phyloP scores from a whole-genome alignment of 495 filamentous ascomycete genomes.

The Penicillium pancosmium region DNA sequence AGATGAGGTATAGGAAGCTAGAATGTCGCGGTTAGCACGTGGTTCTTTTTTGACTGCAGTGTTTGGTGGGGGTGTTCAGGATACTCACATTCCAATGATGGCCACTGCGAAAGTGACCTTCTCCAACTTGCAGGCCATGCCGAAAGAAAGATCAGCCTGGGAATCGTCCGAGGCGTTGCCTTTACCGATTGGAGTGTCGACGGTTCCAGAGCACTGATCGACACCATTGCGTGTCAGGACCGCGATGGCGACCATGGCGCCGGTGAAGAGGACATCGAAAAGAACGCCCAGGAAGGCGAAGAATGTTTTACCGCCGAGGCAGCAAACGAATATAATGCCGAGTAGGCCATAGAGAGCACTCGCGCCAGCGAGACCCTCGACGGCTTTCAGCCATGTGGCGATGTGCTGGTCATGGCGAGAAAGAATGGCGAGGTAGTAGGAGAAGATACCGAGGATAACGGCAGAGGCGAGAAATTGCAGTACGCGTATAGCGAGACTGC shows the following conservation, averaged over 20 bases:
- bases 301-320: constrained; percentile 73
- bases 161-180: constrained; percentile 54
- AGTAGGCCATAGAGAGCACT: constrained; percentile 72
- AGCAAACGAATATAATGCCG: constrained; percentile 73
- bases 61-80: not conserved
- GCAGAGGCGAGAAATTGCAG: constrained; percentile 73
- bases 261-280: constrained; percentile 79
- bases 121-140: constrained; percentile 68
- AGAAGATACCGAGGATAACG: constrained; percentile 79
- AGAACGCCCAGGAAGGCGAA: constrained; percentile 74
- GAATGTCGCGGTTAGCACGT: constrained; percentile 1
- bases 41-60: not conserved
- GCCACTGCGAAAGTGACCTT: constrained; percentile 75
- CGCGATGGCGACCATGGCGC: constrained; percentile 76
- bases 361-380: constrained; percentile 78
- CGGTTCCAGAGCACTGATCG: constrained; percentile 59
- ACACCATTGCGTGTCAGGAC: constrained; percentile 70
- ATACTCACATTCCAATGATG: constrained; percentile 73
- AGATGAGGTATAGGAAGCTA: constrained; percentile 69
- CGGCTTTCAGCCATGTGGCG: constrained; percentile 67
- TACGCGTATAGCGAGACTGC: constrained; percentile 64
- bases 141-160: constrained; percentile 40
- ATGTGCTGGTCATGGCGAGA: constrained; percentile 60
- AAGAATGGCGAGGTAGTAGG: constrained; percentile 58
- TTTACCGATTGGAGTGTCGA: constrained; percentile 68